Base-by-base conservation (phyloP, 805 yeast genomes). In the Dipodascopsis tothii region DNA sequence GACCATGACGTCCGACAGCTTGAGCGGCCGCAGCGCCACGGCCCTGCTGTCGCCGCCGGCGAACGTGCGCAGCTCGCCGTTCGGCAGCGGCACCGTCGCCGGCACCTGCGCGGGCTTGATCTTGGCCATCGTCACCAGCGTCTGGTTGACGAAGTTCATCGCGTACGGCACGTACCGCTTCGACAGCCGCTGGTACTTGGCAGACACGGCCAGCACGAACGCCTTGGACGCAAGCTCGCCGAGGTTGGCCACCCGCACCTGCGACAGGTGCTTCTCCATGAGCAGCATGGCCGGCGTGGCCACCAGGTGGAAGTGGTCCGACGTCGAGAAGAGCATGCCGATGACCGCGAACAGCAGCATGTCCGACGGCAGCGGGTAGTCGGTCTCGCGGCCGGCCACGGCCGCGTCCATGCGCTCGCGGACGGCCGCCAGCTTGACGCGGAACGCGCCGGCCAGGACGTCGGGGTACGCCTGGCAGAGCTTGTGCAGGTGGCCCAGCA, bases 221-320 rank as follows among this genome's bases (percentile, higher is more conserved):
- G 83, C 59, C 21, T 90, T 88, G 43, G 75, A 72, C 36, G 77
- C 74, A 4, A 80, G 51, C 35, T 66, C 68, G 21, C 61, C 61
- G 21, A 75, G 48, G 3, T 70, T 58, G 19, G 59, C 58, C 21
- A 64, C 62, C 35, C 71, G 70, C 18, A 74, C 55, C 53, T 74
- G 76, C 41, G 80, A 78, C 43, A 90, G 65, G 11, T 77, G 68
- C 61, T 85, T 90, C 39, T 81, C 75, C 69, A 86, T 77, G 33
- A 85, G 64, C 27, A 92, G 73, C 23, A 77, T 67, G 1, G 90
- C 73, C 3, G 96, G 95, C 0, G 96, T 88, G 3, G 80, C 88
- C 7, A 92, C 82, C 46, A 87, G 70, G 68, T 92, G 98, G 64
- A 84, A 90, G 60, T 86, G 88, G 68, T 92, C 99, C 0, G 98